phyloP scores from a whole-genome alignment of 495 filamentous ascomycete species.

The Hyphodiscus hymeniophilus region DNA sequence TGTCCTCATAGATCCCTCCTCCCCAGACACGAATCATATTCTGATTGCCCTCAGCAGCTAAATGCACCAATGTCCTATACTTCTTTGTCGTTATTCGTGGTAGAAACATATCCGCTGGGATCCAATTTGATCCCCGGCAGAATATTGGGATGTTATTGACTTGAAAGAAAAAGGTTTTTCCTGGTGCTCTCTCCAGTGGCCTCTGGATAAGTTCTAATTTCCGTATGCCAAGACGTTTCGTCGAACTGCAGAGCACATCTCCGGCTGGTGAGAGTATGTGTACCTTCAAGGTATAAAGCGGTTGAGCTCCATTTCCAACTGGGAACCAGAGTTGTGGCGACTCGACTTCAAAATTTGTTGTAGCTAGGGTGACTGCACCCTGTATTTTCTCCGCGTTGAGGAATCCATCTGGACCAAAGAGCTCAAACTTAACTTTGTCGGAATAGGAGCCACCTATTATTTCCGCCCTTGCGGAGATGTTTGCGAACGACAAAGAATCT shows the following conservation, averaged over 20 bases:
- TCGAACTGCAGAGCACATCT: too few species aligned
- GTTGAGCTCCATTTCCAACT: constrained; percentile 1
- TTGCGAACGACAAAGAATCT: constrained; percentile 27
- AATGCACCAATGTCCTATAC: not conserved
- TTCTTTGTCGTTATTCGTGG: not conserved
- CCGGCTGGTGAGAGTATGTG: constrained; percentile 46
- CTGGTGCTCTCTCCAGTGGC: not conserved
- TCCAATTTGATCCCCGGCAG: not conserved
- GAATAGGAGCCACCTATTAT: constrained; percentile 23
- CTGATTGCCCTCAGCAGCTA: not conserved
- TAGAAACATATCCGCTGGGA: not conserved
- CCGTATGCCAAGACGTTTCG: constrained; percentile 7
- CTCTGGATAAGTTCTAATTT: not conserved
- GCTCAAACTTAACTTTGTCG: constrained; percentile 42
- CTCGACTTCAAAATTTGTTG: constrained; percentile 24
- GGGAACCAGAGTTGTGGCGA: constrained; percentile 21
- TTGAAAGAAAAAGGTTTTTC: constrained; percentile 1
- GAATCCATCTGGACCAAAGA: constrained; percentile 36
- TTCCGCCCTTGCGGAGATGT: constrained; percentile 15
- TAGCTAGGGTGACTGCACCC: constrained; percentile 22
- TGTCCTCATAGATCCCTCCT: constrained; percentile 58
- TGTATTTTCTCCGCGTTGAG: constrained; percentile 39
- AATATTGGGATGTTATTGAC: constrained; percentile 1
- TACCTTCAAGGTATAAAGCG: constrained; percentile 49
- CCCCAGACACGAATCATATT: constrained; percentile 22